Conservation (phyloP, 192 early-diverging fungal genomes). For the Coemansia sp. region DNA sequence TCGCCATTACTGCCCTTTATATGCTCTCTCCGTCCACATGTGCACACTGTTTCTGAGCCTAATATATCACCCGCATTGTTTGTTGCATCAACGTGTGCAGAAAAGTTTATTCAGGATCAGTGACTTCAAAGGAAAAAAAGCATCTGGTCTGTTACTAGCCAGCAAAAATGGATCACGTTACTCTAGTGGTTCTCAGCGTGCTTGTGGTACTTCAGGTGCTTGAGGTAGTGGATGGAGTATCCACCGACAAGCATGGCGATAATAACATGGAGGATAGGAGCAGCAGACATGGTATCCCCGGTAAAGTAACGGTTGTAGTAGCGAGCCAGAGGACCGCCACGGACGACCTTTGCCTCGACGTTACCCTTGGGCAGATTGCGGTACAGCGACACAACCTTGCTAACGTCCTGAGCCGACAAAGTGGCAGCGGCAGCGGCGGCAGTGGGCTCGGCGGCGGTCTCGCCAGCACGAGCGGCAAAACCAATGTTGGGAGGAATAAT, state of each 20-base stretch:
- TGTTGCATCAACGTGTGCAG: neutral
- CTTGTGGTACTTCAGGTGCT: conserved; percentile 85
- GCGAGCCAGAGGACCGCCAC: conserved; percentile 57
- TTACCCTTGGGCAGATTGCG: conserved; percentile 74
- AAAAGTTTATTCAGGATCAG: neutral
- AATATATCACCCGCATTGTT: neutral
- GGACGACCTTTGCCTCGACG: conserved; percentile 56
- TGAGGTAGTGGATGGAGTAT: conserved; percentile 75
- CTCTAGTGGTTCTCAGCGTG: conserved; percentile 76
- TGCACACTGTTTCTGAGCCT: neutral
- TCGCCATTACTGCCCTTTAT: neutral
- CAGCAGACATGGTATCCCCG: conserved; percentile 68
- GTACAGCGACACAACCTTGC: conserved; percentile 72
- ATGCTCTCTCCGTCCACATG: neutral
- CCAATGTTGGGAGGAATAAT: conserved; percentile 77
- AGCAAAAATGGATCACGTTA: neutral
- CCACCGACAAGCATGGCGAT: conserved; percentile 61
- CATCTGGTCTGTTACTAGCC: neutral
- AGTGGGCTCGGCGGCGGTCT: conserved; percentile 27
- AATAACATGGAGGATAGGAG: conserved; percentile 67
- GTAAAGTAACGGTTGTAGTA: conserved; percentile 76
- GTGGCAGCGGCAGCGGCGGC: conserved; percentile 54
- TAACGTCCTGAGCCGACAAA: conserved; percentile 61
- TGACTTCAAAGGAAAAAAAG: neutral
- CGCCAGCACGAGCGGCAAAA: conserved; percentile 60